Conservation (phyloP, 345 rosid genomes). For the Populus euphratica region DNA sequence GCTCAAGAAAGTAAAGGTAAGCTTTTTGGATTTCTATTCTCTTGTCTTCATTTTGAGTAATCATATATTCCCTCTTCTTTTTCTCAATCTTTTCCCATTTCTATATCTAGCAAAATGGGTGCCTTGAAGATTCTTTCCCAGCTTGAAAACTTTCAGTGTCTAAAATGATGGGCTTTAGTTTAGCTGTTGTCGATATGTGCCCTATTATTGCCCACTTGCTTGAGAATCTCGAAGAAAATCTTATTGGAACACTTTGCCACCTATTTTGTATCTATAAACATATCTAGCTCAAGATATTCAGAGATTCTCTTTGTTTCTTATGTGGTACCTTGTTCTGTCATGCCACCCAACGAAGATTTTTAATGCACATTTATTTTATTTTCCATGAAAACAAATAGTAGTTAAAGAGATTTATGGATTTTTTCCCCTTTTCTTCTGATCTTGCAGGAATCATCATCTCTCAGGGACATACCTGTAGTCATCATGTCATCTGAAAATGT, state of each 20-base stretch:
- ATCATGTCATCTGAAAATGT: constrained; percentile 83
- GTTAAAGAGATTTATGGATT: neutral
- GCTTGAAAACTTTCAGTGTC: neutral
- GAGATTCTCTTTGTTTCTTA: constrained; percentile 20
- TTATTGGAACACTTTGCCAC: constrained; percentile 31
- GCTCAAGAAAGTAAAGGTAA: constrained; percentile 70
- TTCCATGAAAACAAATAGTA: neutral
- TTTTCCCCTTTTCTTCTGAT: neutral
- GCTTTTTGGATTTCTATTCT: neutral
- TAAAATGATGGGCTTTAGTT: neutral
- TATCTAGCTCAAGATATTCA: constrained; percentile 18
- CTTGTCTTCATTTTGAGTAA: neutral
- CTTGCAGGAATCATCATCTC: constrained; percentile 54
- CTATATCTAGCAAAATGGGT: constrained; percentile 20
- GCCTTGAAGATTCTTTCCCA: neutral
- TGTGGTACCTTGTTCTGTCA: neutral
- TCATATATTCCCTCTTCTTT: constrained; percentile 21
- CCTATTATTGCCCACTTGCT: constrained; percentile 16
- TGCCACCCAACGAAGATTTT: neutral
- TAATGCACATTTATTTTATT: neutral
- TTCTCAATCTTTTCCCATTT: constrained; percentile 11
- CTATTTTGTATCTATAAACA: constrained; percentile 3
- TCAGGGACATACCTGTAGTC: constrained; percentile 64
- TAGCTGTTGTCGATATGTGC: constrained; percentile 4
- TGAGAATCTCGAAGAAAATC: constrained; percentile 25